Base-by-base conservation (phyloP, 257 asterid species). In the Ocimum tenuiflorum region DNA sequence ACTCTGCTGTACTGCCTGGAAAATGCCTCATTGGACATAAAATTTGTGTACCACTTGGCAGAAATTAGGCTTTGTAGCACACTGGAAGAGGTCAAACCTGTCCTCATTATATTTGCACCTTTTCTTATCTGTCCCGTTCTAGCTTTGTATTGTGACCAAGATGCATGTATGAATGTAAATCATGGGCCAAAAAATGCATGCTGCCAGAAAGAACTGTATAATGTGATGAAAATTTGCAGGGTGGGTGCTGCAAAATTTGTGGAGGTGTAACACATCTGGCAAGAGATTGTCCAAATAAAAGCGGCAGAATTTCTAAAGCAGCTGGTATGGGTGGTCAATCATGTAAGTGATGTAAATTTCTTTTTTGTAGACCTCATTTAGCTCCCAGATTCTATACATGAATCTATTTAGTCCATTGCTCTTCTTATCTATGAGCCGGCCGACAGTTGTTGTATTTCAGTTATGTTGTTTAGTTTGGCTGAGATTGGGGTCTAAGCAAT, bases 241-340 rank as follows among this genome's bases (percentile, higher is more conserved):
- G 98, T 52, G 98, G 98, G 57, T 65, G 86, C 78, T 91, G 98
- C 79, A 90, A 91, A 77, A 76, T 89, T 68, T 92, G 99, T 75
- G 90, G 91, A 35, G 96, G 96, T 19, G 74, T 89, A 7, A 87
- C 99, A n/a, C 97, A 92, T 80, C 76, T 92, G 64, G 96, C 95
- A 11, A 83, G 73, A 81, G 97, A 92, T 77, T 92, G 97, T 78
- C 95, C 95, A 39, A 77, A 81, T 68, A 92, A 89, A 77, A 23
- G n/a, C 57, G 67, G 60, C 79, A 78, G 22, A 60, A 63, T 50
- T 51, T 73, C 69, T 43, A 66, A 45, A 60, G 62, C 62, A 36
- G 72, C 68, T 48, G 72, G 69, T 38, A 64, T 41, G 33, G 9
- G 53, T 53, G 57, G 73, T 68, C 84, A 65, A 74, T 73, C 87